Evolutionary conservation across 371 early-diverging fungal species (phyloP), one percentile per base, ranked within the genome.

Genomic region (Rhizopus stolonifer): DNA sequence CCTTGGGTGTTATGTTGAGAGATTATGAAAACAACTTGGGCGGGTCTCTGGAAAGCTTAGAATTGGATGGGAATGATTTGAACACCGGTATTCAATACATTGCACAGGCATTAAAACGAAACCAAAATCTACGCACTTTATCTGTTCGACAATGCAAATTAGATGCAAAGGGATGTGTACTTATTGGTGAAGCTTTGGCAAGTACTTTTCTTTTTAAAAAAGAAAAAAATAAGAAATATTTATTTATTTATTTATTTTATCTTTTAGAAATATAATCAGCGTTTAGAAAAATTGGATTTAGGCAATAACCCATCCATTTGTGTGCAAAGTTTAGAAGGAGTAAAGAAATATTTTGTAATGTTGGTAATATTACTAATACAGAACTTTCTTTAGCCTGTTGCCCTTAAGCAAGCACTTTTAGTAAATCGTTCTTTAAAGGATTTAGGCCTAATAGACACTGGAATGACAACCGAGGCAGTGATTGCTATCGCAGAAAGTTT

Each of bases 401-500:
- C 74, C 5, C 57, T 92, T 39, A 76, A 79, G 17, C 76, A 83
- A 25, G 86, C 86, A 15, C 53, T 91, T 46, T 61, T 74, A n/a
- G 64, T 74, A 24, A 91, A 91, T 73, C 70, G 68, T 34, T 69
- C 83, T 4, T 65, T 93, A 15, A 71, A 65, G 33, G 82, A 76
- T n/a, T 61, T 90, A 36, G 69, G 72, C n/a, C 68, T 92, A 58
- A 74, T 88, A 8, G 77, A 79, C n/a, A 79, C 85, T 1, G 71
- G 72, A 14, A 61, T 89, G 54, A 70, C 60, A 9, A 75, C 88
- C 5, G 87, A 87, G 72, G 79, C 81, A 4, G 86, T 90, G 7
- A 89, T 92, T 45, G 81, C 86, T 3, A 62, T 92, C 19, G 91
- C 93, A 8, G 93, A 92, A 69, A 73, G 81, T 38, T 61, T 92